Conservation (phyloP, 169 alveolate species). For the Plasmodium relictum region DNA sequence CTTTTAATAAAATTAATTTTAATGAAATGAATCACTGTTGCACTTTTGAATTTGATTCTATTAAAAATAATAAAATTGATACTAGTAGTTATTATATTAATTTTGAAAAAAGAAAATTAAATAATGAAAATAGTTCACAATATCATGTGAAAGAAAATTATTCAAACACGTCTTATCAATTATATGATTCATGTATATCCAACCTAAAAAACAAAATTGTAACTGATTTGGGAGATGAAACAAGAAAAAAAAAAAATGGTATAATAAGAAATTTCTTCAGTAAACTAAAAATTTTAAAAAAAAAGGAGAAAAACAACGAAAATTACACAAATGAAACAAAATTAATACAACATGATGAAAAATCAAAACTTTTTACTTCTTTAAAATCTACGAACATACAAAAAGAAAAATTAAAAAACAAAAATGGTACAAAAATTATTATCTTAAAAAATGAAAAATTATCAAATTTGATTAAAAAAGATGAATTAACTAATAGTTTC, state of each 20-base stretch:
- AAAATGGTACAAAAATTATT: no score
- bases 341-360: no score
- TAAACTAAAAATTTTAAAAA: neutral
- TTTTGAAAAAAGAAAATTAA: neutral
- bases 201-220: neutral
- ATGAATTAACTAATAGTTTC: no score
- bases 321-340: no score
- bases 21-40: conserved; percentile 32
- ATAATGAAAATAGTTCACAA: neutral
- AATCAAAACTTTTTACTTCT: no score
- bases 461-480: no score
- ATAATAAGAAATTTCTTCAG: neutral
- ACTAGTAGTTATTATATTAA: neutral
- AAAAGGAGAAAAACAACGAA: neutral
- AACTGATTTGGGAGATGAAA: neutral
- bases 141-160: neutral
- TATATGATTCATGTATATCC: neutral
- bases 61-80: conserved; percentile 1
- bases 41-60: conserved; percentile 22
- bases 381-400: no score
- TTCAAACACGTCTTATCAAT: neutral
- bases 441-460: no score
- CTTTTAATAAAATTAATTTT: conserved; percentile 27
- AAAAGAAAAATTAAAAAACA: no score
- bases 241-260: neutral